phyloP scores from a whole-genome alignment of 2,329 filamentous ascomycete genomes.

The Sporothrix schenckii region DNA sequence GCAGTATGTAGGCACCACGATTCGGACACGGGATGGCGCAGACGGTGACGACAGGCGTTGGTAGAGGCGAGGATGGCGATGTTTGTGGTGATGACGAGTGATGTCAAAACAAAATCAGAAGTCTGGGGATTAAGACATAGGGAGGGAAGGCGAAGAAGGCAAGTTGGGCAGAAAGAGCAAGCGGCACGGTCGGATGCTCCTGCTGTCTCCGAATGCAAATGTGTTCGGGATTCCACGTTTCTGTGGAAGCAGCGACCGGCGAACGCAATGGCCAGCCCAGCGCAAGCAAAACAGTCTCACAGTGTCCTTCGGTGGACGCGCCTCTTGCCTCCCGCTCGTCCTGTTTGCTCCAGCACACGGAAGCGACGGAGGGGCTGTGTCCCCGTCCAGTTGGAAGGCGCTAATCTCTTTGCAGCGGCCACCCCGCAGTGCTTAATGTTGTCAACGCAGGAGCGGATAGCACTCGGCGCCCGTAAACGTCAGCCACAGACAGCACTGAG shows the following conservation, averaged over 20 bases:
- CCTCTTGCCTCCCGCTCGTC: not conserved
- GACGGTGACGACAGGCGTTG: constrained; percentile 20
- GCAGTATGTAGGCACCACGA: not conserved
- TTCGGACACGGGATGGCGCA: constrained; percentile 8
- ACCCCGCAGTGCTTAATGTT: constrained; percentile 24
- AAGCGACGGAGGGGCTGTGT: constrained; percentile 33
- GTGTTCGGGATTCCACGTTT: not conserved
- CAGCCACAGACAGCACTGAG: not conserved
- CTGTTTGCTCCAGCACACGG: constrained; percentile 13
- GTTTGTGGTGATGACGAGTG: constrained; percentile 1
- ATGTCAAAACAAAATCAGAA: not conserved
- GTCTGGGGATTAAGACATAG: not conserved
- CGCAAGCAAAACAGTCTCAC: not conserved
- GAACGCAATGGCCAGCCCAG: not conserved
- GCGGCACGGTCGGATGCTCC: not conserved
- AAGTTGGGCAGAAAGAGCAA: constrained; percentile 10
- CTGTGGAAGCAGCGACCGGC: not conserved
- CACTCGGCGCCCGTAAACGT: not conserved
- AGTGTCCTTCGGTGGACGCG: not conserved
- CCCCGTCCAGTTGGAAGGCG: constrained; percentile 13
- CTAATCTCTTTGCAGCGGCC: constrained; percentile 14
- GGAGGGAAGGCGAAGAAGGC: not conserved
- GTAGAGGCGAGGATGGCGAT: constrained; percentile 10
- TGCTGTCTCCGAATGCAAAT: constrained; percentile 5
- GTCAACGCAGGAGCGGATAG: not conserved